A percentile compares a stretch with the other conserved stretches of the same genome.
phyloP scores from a whole-genome alignment of 345 rosid species.

The Populus pruinosa region DNA sequence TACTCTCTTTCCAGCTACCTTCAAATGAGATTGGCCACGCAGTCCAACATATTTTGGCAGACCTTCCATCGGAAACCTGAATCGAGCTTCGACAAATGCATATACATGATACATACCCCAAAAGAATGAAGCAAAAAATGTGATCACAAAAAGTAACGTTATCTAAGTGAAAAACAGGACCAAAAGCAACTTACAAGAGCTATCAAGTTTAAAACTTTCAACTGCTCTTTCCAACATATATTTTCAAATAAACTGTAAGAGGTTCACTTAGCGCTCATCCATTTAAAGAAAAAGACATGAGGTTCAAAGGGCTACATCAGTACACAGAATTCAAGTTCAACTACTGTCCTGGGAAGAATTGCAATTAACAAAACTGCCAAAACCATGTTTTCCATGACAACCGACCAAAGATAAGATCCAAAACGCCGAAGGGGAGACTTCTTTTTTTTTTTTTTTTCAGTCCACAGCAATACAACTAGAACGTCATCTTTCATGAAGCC shows the following conservation, averaged over 20 bases:
- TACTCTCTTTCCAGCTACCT: neutral
- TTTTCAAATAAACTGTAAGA: neutral
- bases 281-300: neutral
- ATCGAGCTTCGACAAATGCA: neutral
- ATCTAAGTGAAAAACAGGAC: too few relatives aligned
- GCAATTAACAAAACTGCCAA: slow-evolving; percentile 28
- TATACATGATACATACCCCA: neutral
- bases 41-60: neutral
- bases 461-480: slow-evolving; percentile 19
- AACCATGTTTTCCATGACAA: slow-evolving; percentile 23
- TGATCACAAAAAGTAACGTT: too few relatives aligned
- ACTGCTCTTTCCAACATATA: neutral
- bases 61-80: neutral
- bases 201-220: neutral
- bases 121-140: neutral
- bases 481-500: slow-evolving; percentile 16
- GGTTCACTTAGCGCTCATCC: neutral
- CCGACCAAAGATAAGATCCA: slow-evolving; percentile 18
- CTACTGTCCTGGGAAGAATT: slow-evolving; percentile 14
- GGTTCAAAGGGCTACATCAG: neutral
- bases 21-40: neutral
- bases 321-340: slow-evolving; percentile 12
- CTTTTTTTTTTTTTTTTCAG: neutral
- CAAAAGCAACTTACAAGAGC: neutral
- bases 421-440: slow-evolving; percentile 3